phyloP scores from a whole-genome alignment of 352 stramenopile genomes.

The Globisporangium spiculum region DNA sequence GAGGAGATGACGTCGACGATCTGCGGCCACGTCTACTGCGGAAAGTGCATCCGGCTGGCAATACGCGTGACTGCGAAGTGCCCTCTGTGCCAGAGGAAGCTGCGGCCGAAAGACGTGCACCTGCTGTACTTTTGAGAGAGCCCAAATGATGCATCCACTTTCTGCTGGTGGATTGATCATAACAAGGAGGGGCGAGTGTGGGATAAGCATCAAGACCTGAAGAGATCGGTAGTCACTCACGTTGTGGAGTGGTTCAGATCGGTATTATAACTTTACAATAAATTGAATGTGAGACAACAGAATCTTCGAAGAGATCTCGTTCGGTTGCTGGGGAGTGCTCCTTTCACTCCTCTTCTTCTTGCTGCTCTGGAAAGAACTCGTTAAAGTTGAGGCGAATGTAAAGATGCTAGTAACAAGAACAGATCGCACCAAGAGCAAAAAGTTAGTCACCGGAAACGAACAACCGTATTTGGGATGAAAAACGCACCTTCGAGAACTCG shows the following conservation, averaged over 20 bases:
- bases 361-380: conserved; percentile 26
- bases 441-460: conserved; percentile 10
- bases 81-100: conserved; percentile 61
- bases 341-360: not conserved
- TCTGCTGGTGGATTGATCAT: not conserved
- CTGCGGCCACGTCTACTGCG: conserved; percentile 81
- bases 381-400: conserved; percentile 65
- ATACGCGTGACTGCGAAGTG: conserved; percentile 74
- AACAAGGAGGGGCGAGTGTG: not conserved
- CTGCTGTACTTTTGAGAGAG: conserved; percentile 74
- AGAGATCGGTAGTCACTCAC: not conserved
- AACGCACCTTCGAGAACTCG: conserved; percentile 42
- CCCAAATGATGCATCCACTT: not conserved
- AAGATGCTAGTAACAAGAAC: conserved; percentile 35
- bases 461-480: not conserved
- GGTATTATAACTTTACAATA: conserved; percentile 8
- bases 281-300: not conserved
- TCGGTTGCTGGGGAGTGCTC: not conserved
- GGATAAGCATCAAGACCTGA: not conserved
- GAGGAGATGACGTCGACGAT: conserved; percentile 79
- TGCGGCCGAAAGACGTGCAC: conserved; percentile 72
- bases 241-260: not conserved
- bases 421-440: not conserved
- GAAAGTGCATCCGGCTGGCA: conserved; percentile 62
- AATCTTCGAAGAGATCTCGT: not conserved